Evolutionary conservation across 139 green algal species (phyloP).

Genomic region (Tetradesmus lagerheimii): DNA sequence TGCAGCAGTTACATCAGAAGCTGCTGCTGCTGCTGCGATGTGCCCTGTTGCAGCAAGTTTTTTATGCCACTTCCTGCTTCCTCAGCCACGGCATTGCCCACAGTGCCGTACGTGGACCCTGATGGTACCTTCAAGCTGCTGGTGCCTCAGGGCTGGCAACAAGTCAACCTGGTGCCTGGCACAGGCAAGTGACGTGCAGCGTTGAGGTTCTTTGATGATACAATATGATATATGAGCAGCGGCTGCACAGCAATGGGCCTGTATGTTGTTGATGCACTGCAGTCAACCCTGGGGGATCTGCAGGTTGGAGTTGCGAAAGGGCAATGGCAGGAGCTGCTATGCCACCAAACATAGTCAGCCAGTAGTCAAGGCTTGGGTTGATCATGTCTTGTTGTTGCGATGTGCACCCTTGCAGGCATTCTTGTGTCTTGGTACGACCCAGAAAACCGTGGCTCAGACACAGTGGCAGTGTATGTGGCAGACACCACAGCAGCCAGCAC

Average conservation of each 20-base stretch:
- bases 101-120: not conserved
- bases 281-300: too few relatives aligned
- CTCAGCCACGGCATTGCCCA: not conserved
- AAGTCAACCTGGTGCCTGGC: conserved; percentile 5
- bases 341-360: too few relatives aligned
- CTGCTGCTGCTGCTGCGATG: not conserved
- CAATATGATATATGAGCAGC: too few relatives aligned
- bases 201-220: too few relatives aligned
- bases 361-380: too few relatives aligned
- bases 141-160: conserved; percentile 14
- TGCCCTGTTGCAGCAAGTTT: not conserved
- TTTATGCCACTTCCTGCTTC: not conserved
- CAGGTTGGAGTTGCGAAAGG: too few relatives aligned
- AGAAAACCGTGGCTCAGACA: not conserved
- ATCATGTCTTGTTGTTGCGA: not conserved
- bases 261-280: too few relatives aligned
- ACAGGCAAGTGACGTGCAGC: not conserved
- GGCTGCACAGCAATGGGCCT: too few relatives aligned
- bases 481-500: not conserved
- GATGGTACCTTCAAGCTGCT: not conserved
- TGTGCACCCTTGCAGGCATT: not conserved
- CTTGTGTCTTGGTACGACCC: conserved; percentile 28
- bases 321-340: too few relatives aligned
- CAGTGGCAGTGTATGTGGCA: not conserved
- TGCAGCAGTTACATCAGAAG: too few relatives aligned